Evolutionary conservation across 176 grass and related monocot genomes (phyloP).

Genomic region (Oropetium thomaeum): DNA sequence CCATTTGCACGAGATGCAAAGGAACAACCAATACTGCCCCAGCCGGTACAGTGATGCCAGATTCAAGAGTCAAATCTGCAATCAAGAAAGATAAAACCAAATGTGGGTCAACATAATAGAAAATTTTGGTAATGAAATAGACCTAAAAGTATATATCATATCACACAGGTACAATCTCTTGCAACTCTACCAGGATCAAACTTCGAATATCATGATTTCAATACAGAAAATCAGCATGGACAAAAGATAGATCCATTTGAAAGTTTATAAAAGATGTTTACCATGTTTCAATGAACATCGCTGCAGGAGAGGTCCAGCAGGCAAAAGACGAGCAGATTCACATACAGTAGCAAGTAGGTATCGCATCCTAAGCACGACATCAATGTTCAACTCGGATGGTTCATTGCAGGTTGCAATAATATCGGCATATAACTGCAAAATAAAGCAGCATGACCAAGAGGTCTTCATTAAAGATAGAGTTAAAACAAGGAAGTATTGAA

Average conservation of each 20-base stretch:
- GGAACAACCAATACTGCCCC: constrained; percentile 74
- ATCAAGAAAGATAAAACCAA: constrained; percentile 23
- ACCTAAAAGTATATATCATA: constrained; percentile 10
- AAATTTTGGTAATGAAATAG: too few species aligned
- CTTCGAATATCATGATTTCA: background rate
- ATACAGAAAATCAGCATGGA: background rate
- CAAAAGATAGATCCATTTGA: background rate
- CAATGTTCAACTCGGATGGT: constrained; percentile 35
- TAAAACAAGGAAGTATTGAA: background rate
- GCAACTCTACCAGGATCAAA: constrained; percentile 3
- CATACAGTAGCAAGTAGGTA: constrained; percentile 74
- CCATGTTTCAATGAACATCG: constrained; percentile 80
- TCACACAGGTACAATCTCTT: constrained; percentile 11
- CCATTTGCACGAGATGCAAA: constrained; percentile 80
- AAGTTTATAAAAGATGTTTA: constrained; percentile 26
- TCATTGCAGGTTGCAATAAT: constrained; percentile 43
- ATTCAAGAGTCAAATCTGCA: constrained; percentile 68
- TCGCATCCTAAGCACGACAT: constrained; percentile 70
- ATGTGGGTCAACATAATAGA: constrained; percentile 2
- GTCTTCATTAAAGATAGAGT: background rate
- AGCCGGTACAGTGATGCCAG: constrained; percentile 60
- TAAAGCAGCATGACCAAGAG: constrained; percentile 7
- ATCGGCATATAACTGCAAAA: constrained; percentile 65
- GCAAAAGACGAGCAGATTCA: constrained; percentile 91
- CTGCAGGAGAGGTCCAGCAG: constrained; percentile 95